Percentiles rank a stretch among this genome's conserved stretches.
These are phyloP conservation scores for Chrysosporium queenslandicum DNA, from an alignment of 2,329 filamentous ascomycete species.

Conservation along the genomic window DNA sequence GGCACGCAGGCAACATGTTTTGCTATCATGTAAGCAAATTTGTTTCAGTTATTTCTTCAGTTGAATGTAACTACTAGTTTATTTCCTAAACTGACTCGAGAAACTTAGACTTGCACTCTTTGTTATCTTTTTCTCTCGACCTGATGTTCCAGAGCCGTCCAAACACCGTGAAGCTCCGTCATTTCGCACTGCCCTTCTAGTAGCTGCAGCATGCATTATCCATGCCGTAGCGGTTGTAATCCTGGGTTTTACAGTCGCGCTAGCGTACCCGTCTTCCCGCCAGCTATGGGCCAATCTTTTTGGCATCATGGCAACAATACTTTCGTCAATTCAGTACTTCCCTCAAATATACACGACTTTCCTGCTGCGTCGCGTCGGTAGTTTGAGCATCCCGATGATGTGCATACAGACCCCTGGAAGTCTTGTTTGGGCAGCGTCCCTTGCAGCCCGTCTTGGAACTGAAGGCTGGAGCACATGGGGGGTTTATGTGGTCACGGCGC, in stretches of 20 bases:
- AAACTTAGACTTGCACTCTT: conserved; percentile 71
- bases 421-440: conserved; percentile 75
- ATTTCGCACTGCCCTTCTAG: conserved; percentile 68
- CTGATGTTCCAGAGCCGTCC: conserved; percentile 32
- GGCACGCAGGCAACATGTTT: conserved; percentile 90
- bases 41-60: conserved; percentile 29
- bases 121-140: conserved; percentile 78
- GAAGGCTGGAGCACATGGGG: conserved; percentile 94
- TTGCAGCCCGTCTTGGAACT: conserved; percentile 67
- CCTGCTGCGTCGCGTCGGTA: conserved; percentile 72
- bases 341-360: conserved; percentile 94
- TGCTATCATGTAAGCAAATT: conserved; percentile 59
- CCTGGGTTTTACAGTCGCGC: conserved; percentile 52
- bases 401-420: conserved; percentile 92
- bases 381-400: conserved; percentile 95
- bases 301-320: conserved; percentile 64
- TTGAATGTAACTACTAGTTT: background rate
- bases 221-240: conserved; percentile 65
- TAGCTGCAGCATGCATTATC: conserved; percentile 61
- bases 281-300: conserved; percentile 75
- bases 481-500: conserved; percentile 76
- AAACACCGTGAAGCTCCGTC: conserved; percentile 44
- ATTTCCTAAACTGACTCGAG: background rate
- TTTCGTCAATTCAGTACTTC: conserved; percentile 83
- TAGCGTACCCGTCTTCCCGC: conserved; percentile 56